Evolutionary conservation across 1,284 basidiomycete species (phyloP).

Genomic region (Leccinum ambiguum): DNA sequence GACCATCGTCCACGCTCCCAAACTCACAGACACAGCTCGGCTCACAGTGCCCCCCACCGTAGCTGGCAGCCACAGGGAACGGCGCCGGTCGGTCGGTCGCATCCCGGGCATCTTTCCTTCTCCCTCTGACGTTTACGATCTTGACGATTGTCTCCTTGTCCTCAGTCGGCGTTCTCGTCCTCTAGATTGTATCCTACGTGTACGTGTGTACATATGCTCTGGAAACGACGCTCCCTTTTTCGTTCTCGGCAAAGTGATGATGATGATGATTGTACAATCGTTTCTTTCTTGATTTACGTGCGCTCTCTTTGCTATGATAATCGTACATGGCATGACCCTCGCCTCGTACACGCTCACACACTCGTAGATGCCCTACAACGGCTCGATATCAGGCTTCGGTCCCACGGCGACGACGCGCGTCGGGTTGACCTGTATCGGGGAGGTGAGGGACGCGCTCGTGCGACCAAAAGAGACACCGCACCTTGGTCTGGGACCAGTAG

Average conservation of each 20-base stretch:
- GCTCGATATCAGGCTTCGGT: constrained; percentile 69
- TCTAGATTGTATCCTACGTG: constrained; percentile 16
- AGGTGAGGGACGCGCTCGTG: constrained; percentile 13
- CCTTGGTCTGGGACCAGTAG: constrained; percentile 68
- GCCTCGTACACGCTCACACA: neutral
- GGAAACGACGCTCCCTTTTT: neutral
- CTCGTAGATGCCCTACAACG: constrained; percentile 40
- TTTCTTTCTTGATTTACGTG: neutral
- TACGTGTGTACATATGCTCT: neutral
- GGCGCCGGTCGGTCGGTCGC: constrained; percentile 4
- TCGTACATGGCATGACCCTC: neutral
- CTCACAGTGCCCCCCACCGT: constrained; percentile 26
- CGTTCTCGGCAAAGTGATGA: neutral
- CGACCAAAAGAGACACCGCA: constrained; percentile 28
- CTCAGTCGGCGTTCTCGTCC: constrained; percentile 20
- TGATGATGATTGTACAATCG: neutral
- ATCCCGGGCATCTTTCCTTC: neutral
- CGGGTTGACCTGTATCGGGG: constrained; percentile 61
- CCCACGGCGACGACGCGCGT: constrained; percentile 75
- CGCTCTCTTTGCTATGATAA: neutral
- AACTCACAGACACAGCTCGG: constrained; percentile 24
- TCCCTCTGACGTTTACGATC: constrained; percentile 18
- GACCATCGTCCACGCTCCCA: constrained; percentile 1
- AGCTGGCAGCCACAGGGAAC: constrained; percentile 2
- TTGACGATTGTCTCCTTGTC: constrained; percentile 24